Conservation (phyloP, 495 filamentous ascomycete species). For the Talaromyces liani region DNA sequence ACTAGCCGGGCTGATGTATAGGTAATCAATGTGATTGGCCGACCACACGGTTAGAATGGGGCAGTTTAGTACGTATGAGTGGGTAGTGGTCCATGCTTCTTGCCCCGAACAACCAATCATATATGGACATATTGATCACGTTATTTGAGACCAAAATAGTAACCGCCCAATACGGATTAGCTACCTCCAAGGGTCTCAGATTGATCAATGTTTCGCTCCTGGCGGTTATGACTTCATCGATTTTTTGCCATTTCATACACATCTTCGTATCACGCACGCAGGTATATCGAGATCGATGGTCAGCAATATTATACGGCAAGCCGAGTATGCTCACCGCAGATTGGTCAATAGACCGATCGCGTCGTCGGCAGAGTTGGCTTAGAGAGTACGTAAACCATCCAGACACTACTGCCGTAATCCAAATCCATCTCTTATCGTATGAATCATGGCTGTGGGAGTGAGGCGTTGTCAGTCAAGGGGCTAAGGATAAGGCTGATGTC, state of each 20-base stretch:
- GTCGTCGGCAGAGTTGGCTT: too few relatives aligned
- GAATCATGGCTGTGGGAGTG: too few relatives aligned
- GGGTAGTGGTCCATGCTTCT: neutral
- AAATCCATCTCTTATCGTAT: too few relatives aligned
- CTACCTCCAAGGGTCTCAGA: neutral
- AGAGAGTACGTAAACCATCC: too few relatives aligned
- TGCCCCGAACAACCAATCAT: neutral
- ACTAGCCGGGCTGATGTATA: neutral
- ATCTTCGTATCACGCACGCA: neutral
- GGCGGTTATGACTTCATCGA: neutral
- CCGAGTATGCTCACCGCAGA: neutral
- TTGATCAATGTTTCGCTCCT: neutral
- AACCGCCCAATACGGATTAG: neutral
- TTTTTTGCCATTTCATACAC: neutral
- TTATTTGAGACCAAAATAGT: neutral
- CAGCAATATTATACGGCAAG: neutral
- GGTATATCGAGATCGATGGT: neutral
- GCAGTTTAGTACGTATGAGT: neutral
- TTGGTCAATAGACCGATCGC: neutral
- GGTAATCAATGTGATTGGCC: neutral
- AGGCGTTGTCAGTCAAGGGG: too few relatives aligned
- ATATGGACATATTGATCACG: neutral
- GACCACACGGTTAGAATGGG: neutral
- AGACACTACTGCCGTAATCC: too few relatives aligned
- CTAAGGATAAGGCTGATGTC: too few relatives aligned